These are phyloP conservation scores for Coemansia sp. DNA, from an alignment of 192 early-diverging fungal genomes.

Conservation along the genomic window DNA sequence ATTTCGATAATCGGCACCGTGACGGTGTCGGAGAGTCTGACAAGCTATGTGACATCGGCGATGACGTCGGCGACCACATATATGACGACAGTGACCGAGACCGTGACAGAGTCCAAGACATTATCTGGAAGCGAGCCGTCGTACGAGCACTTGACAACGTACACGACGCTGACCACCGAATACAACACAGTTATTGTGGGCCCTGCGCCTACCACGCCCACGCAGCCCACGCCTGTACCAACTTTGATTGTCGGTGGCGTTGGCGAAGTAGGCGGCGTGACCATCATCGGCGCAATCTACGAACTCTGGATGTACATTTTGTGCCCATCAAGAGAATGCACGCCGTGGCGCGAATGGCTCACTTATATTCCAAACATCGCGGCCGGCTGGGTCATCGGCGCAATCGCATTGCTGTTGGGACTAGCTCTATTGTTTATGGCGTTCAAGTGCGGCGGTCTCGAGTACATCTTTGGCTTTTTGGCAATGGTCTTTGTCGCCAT, in stretches of 20 bases:
- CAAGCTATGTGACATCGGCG: not conserved
- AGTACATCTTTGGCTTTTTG: slow-evolving; percentile 46
- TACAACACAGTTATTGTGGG: slow-evolving; percentile 27
- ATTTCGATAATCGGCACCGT: slow-evolving; percentile 13
- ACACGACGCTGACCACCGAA: slow-evolving; percentile 32
- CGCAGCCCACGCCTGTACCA: slow-evolving; percentile 6
- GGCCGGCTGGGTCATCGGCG: slow-evolving; percentile 47
- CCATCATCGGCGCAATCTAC: slow-evolving; percentile 37
- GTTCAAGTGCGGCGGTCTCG: slow-evolving; percentile 45
- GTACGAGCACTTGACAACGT: slow-evolving; percentile 30
- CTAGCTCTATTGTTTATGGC: slow-evolving; percentile 34
- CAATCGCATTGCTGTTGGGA: slow-evolving; percentile 35
- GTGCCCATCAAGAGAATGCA: slow-evolving; percentile 46
- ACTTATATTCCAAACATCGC: slow-evolving; percentile 50
- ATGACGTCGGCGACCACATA: slow-evolving; percentile 9
- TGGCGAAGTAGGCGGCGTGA: slow-evolving; percentile 41
- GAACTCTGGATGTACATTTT: slow-evolving; percentile 51
- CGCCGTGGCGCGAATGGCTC: slow-evolving; percentile 52
- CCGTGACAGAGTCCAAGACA: slow-evolving; percentile 4
- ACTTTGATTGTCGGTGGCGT: slow-evolving; percentile 32
- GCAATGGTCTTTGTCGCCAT: slow-evolving; percentile 34
- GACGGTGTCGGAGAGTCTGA: slow-evolving; percentile 17
- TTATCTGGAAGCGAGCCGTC: slow-evolving; percentile 4
- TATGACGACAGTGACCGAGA: slow-evolving; percentile 29
- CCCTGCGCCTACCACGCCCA: no score